A percentile compares a stretch with the other conserved stretches of the same genome.
Evolutionary conservation across 257 asterid species (phyloP).

Genomic region (Gentiana straminea): DNA sequence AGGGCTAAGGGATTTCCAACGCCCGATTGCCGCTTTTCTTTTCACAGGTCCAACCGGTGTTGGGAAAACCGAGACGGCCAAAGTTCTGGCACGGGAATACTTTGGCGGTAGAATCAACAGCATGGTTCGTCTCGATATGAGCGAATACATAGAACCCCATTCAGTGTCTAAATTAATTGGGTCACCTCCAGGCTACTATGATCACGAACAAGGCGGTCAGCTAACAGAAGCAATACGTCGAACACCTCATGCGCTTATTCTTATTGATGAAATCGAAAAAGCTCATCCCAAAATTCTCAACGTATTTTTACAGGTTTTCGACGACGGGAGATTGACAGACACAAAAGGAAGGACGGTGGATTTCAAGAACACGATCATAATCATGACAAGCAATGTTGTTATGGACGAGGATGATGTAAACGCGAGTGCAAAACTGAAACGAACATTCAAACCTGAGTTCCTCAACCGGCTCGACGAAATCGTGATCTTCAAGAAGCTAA

Average conservation of each 20-base stretch:
- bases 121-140: constrained; percentile 85
- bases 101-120: constrained; percentile 81
- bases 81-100: constrained; percentile 67
- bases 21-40: constrained; percentile 82
- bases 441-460: constrained; percentile 69
- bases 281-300: constrained; percentile 33
- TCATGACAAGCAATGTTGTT: constrained; percentile 81
- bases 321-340: constrained; percentile 82
- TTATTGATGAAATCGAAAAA: constrained; percentile 50
- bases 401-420: constrained; percentile 47
- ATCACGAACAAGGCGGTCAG: constrained; percentile 74
- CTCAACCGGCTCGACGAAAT: constrained; percentile 74
- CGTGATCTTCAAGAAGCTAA: constrained; percentile 68
- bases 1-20: constrained; percentile 68
- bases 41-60: constrained; percentile 92
- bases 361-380: constrained; percentile 56
- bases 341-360: constrained; percentile 74
- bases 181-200: constrained; percentile 84
- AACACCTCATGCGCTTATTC: constrained; percentile 65
- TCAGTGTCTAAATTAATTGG: constrained; percentile 72
- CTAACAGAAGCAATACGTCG: constrained; percentile 74
- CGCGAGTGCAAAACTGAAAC: constrained; percentile 40
- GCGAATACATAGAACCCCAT: constrained; percentile 89
- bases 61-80: constrained; percentile 80
- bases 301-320: constrained; percentile 79